Percentiles rank a stretch among this genome's conserved stretches.
These are phyloP conservation scores for Nepenthes mirabilis DNA, from an alignment of 148 eudicot genomes.

Conservation along the genomic window DNA sequence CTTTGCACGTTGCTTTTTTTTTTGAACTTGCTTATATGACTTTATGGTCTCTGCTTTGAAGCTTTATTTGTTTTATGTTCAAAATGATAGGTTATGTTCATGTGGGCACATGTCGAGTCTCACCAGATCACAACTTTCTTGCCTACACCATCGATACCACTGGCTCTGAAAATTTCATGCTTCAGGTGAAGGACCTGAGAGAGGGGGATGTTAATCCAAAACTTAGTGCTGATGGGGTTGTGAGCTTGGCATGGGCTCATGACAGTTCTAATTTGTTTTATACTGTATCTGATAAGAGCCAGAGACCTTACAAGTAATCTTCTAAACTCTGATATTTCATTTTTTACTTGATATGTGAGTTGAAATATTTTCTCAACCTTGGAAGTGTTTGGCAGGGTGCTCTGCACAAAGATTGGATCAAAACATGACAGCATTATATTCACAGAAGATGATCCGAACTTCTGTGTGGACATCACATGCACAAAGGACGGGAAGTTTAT, in stretches of 20 bases:
- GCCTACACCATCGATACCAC: slow-evolving; percentile 78
- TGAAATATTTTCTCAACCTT: slow-evolving; percentile 13
- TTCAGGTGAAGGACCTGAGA: slow-evolving; percentile 70
- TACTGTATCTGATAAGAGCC: slow-evolving; percentile 68
- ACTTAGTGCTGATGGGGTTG: slow-evolving; percentile 48
- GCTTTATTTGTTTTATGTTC: slow-evolving; percentile 3
- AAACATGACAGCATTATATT: slow-evolving; percentile 35
- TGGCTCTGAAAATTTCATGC: slow-evolving; percentile 69
- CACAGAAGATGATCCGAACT: slow-evolving; percentile 68
- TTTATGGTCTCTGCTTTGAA: not conserved
- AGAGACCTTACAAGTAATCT: slow-evolving; percentile 76
- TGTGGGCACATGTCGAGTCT: slow-evolving; percentile 87
- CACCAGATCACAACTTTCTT: slow-evolving; percentile 86
- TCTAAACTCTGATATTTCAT: slow-evolving; percentile 2
- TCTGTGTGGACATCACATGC: slow-evolving; percentile 82
- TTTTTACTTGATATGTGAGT: slow-evolving; percentile 7
- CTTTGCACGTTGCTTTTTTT: too few relatives aligned
- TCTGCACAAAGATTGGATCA: slow-evolving; percentile 45
- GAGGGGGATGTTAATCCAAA: slow-evolving; percentile 29
- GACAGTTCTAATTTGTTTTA: slow-evolving; percentile 63
- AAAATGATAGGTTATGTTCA: slow-evolving; percentile 67
- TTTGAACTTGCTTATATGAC: too few relatives aligned
- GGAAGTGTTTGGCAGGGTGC: slow-evolving; percentile 39
- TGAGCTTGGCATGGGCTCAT: slow-evolving; percentile 91
- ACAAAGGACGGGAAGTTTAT: slow-evolving; percentile 93